A percentile compares a stretch with the other conserved stretches of the same genome.
These are phyloP conservation scores for Lavandula angustifolia DNA, from an alignment of 257 asterid species.

Conservation along the genomic window DNA sequence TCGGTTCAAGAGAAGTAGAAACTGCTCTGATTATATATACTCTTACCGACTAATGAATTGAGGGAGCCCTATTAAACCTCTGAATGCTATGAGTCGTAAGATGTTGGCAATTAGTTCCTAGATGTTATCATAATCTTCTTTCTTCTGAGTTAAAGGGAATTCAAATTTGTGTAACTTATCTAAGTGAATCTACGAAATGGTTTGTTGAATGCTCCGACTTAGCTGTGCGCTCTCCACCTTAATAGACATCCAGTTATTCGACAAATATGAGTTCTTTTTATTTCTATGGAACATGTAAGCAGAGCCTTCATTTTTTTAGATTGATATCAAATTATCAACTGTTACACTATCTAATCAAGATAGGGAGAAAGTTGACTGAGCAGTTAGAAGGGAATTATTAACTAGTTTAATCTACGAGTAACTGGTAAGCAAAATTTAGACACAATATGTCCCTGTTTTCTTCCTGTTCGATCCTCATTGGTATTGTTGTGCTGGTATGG, in stretches of 20 bases:
- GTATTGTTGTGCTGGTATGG: not conserved
- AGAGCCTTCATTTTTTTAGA: no score
- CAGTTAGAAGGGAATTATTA: not conserved
- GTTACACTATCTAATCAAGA: not conserved
- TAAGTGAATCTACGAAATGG: not conserved
- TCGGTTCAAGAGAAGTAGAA: conserved; percentile 8
- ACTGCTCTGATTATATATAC: not conserved
- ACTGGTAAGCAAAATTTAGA: not conserved
- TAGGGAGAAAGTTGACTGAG: not conserved
- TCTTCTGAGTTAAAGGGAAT: not conserved
- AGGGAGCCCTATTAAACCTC: not conserved
- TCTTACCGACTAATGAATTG: not conserved
- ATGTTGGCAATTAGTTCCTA: not conserved
- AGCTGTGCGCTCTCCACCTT: not conserved
- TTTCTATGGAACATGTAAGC: conserved; percentile 6
- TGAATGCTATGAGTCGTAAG: not conserved
- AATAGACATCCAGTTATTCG: not conserved
- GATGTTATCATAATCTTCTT: not conserved
- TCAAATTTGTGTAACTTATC: not conserved
- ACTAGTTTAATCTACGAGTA: not conserved
- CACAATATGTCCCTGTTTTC: not conserved
- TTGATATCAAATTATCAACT: not conserved
- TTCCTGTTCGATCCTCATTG: not conserved
- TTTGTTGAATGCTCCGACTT: conserved; percentile 20
- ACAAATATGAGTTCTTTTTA: not conserved